These are phyloP conservation scores for Periconia macrospinosa DNA, from an alignment of 2,329 filamentous ascomycete genomes.

Conservation along the genomic window DNA sequence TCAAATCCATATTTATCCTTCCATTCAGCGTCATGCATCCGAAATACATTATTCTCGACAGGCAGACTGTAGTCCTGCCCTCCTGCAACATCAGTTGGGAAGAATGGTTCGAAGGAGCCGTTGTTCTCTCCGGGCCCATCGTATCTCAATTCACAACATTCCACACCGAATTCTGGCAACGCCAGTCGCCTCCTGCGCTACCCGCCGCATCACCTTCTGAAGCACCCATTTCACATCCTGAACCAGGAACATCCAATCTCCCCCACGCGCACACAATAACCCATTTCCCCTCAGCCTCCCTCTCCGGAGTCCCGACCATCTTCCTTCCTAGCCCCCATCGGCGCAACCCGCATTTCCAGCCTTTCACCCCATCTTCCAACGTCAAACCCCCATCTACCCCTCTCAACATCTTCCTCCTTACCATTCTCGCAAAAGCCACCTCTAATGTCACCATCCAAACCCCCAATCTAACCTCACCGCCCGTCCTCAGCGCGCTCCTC, in stretches of 20 bases:
- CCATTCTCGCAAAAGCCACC: conserved; percentile 61
- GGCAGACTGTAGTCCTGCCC: conserved; percentile 67
- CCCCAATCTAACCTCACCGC: conserved; percentile 72
- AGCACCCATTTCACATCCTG: neutral
- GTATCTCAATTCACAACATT: conserved; percentile 67
- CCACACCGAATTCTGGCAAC: conserved; percentile 69
- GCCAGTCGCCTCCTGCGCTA: conserved; percentile 1
- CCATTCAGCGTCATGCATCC: conserved; percentile 88
- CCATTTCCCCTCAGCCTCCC: conserved; percentile 6
- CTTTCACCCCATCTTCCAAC: conserved; percentile 27
- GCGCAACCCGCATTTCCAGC: conserved; percentile 65
- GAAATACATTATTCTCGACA: conserved; percentile 77
- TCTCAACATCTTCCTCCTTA: conserved; percentile 67
- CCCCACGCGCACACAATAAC: conserved; percentile 10
- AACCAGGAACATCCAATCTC: neutral
- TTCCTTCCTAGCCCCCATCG: conserved; percentile 76
- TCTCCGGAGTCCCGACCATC: conserved; percentile 51
- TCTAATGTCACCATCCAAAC: conserved; percentile 70
- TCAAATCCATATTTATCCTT: conserved; percentile 78
- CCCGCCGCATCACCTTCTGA: neutral
- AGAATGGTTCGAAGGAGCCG: conserved; percentile 79
- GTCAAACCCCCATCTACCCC: conserved; percentile 68
- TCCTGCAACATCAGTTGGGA: conserved; percentile 89
- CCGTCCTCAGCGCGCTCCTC: conserved; percentile 64
- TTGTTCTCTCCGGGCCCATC: conserved; percentile 66